phyloP scores from a whole-genome alignment of 805 yeast genomes.

The Hanseniaspora nectarophila region DNA sequence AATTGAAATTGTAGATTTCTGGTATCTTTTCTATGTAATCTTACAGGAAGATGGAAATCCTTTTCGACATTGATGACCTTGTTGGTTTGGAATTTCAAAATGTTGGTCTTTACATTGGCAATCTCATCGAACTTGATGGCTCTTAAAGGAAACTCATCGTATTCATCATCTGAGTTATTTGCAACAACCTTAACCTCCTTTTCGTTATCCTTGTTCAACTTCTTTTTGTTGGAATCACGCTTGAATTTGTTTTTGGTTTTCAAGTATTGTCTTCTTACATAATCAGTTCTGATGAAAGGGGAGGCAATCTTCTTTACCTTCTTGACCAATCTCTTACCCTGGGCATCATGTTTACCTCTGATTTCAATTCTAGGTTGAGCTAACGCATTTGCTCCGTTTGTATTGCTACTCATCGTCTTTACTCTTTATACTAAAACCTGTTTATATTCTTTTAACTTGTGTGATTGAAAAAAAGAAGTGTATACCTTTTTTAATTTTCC shows the following conservation, averaged over 20 bases:
- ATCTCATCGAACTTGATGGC: conserved; percentile 65
- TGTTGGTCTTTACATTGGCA: conserved; percentile 62
- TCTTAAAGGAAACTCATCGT: conserved; percentile 35
- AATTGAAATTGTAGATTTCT: conserved; percentile 78
- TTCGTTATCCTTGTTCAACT: conserved; percentile 18
- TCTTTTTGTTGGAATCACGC: conserved; percentile 16
- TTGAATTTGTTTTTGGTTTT: conserved; percentile 21
- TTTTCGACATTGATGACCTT: conserved; percentile 57
- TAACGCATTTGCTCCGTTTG: neutral
- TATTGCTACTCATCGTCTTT: conserved; percentile 2
- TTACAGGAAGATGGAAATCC: conserved; percentile 68
- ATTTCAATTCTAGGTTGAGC: conserved; percentile 10
- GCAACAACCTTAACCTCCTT: conserved; percentile 9
- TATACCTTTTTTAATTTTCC: too few relatives aligned
- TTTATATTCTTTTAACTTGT: too few relatives aligned
- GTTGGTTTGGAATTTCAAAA: conserved; percentile 66
- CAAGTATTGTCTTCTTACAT: conserved; percentile 27
- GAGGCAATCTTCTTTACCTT: conserved; percentile 20
- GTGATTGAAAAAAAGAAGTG: too few relatives aligned
- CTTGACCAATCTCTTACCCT: conserved; percentile 13
- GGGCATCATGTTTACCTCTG: conserved; percentile 3
- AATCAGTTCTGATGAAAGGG: conserved; percentile 30
- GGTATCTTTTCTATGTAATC: conserved; percentile 89
- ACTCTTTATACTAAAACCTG: neutral
- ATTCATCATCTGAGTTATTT: conserved; percentile 4